Percentiles rank a stretch among this genome's conserved stretches.
Conservation (phyloP, 2,329 filamentous ascomycete genomes). For the Penicillium sp. region DNA sequence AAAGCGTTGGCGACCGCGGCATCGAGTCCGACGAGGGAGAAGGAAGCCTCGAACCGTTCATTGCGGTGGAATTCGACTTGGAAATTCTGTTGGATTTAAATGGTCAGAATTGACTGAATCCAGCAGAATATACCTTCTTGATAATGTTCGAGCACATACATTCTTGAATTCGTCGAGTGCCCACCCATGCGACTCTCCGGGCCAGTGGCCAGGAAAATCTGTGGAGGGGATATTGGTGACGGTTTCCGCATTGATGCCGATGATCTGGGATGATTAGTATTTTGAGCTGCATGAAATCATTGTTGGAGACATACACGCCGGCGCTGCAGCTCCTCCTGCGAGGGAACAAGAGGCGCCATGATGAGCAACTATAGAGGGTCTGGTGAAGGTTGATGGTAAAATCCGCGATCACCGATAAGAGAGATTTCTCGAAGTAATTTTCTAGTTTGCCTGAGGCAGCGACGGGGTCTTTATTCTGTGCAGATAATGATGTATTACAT, state of each 20-base stretch:
- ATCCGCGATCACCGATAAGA: slow-evolving; percentile 27
- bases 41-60: slow-evolving; percentile 71
- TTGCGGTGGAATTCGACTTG: slow-evolving; percentile 82
- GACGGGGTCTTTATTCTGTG: slow-evolving; percentile 20
- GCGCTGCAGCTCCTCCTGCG: slow-evolving; percentile 44
- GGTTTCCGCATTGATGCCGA: slow-evolving; percentile 85
- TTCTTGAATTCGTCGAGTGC: slow-evolving; percentile 68
- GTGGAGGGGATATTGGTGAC: slow-evolving; percentile 85
- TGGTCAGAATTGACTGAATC: slow-evolving; percentile 3
- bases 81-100: slow-evolving; percentile 54
- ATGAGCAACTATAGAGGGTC: slow-evolving; percentile 12
- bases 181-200: slow-evolving; percentile 83
- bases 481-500: not conserved
- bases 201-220: slow-evolving; percentile 88
- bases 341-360: slow-evolving; percentile 46
- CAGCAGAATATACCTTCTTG: not conserved
- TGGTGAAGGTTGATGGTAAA: slow-evolving; percentile 19
- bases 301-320: slow-evolving; percentile 38
- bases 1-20: slow-evolving; percentile 95
- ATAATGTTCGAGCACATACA: slow-evolving; percentile 36
- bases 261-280: slow-evolving; percentile 56
- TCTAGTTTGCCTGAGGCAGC: slow-evolving; percentile 31
- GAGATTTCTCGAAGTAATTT: slow-evolving; percentile 35
- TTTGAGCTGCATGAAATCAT: not conserved
- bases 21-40: slow-evolving; percentile 89